Conservation (phyloP, 2,329 filamentous ascomycete genomes). For the Paraphaeosphaeria minitans region DNA sequence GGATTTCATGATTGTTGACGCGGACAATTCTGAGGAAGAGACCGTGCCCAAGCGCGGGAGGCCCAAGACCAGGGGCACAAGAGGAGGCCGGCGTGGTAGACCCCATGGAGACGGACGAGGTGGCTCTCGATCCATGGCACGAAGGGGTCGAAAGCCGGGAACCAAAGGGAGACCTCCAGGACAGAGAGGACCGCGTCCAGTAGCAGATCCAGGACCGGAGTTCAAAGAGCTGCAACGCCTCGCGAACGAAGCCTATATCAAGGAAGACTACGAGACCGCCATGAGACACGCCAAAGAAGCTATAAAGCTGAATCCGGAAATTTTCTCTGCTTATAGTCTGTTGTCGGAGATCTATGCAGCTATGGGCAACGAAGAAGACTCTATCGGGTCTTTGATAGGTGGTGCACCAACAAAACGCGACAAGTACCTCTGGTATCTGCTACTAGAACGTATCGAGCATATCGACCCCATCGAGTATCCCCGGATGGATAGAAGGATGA, state of each 20-base stretch:
- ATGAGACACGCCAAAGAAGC: slow-evolving; percentile 41
- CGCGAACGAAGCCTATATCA: slow-evolving; percentile 71
- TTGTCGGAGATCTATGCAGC: slow-evolving; percentile 63
- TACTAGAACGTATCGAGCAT: slow-evolving; percentile 59
- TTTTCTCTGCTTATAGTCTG: slow-evolving; percentile 65
- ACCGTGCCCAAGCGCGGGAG: slow-evolving; percentile 25
- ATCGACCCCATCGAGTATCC: slow-evolving; percentile 47
- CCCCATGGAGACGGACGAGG: slow-evolving; percentile 33
- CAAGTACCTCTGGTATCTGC: slow-evolving; percentile 61
- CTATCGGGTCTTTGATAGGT: slow-evolving; percentile 61
- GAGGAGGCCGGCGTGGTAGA: slow-evolving; percentile 33
- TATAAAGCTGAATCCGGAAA: slow-evolving; percentile 61
- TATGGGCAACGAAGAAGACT: slow-evolving; percentile 62
- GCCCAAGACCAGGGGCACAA: slow-evolving; percentile 20
- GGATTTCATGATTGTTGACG: slow-evolving; percentile 37
- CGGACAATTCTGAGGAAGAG: slow-evolving; percentile 32
- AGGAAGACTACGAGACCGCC: slow-evolving; percentile 61
- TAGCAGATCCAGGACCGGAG: slow-evolving; percentile 71
- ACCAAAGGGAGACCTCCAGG: slow-evolving; percentile 37
- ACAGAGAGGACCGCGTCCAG: slow-evolving; percentile 56
- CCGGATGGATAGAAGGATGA: slow-evolving; percentile 32
- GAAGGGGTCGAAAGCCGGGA: slow-evolving; percentile 29
- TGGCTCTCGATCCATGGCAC: slow-evolving; percentile 23
- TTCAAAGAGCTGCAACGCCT: slow-evolving; percentile 70
- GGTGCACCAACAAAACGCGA: slow-evolving; percentile 64